These are phyloP conservation scores for Entelexis sorbosivorans DNA, from an alignment of 1,139 yeast genomes.

Conservation along the genomic window DNA sequence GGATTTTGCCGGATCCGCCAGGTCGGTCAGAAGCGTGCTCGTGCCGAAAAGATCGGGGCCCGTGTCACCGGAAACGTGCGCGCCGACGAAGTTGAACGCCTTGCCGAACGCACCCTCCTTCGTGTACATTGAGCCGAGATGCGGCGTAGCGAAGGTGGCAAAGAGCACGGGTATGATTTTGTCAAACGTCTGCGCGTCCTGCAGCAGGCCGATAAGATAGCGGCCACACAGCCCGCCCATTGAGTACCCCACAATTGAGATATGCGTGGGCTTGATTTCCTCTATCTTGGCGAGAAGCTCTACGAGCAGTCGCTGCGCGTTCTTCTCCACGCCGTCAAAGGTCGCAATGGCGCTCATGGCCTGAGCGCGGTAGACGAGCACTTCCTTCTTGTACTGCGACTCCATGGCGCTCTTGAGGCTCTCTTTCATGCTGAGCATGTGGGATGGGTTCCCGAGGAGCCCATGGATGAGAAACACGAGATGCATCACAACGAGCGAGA, in stretches of 20 bases:
- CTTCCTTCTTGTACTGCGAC: conserved; percentile 37
- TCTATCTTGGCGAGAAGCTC: conserved; percentile 33
- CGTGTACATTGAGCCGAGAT: conserved; percentile 42
- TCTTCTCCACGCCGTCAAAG: conserved; percentile 67
- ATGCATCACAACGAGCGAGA: conserved; percentile 32
- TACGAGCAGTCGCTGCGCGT: conserved; percentile 55
- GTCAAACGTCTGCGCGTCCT: conserved; percentile 41
- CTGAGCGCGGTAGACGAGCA: conserved; percentile 49
- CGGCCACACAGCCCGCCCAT: conserved; percentile 46
- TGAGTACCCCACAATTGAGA: conserved; percentile 45
- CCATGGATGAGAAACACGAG: conserved; percentile 70
- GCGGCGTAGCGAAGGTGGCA: conserved; percentile 85
- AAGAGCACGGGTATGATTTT: conserved; percentile 47
- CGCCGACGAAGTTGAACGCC: conserved; percentile 49
- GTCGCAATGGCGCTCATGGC: conserved; percentile 40
- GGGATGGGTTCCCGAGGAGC: conserved; percentile 74
- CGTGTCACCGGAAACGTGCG: conserved; percentile 53
- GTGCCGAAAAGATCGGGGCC: conserved; percentile 66
- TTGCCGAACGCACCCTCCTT: conserved; percentile 35
- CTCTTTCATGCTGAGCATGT: conserved; percentile 51
- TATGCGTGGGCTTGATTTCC: conserved; percentile 24
- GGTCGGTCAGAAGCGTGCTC: conserved; percentile 32
- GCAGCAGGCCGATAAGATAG: conserved; percentile 58
- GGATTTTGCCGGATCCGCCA: conserved; percentile 45
- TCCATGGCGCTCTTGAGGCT: conserved; percentile 37